These are phyloP conservation scores for Saraca asoca DNA, from an alignment of 331 rosid species.

Conservation along the genomic window DNA sequence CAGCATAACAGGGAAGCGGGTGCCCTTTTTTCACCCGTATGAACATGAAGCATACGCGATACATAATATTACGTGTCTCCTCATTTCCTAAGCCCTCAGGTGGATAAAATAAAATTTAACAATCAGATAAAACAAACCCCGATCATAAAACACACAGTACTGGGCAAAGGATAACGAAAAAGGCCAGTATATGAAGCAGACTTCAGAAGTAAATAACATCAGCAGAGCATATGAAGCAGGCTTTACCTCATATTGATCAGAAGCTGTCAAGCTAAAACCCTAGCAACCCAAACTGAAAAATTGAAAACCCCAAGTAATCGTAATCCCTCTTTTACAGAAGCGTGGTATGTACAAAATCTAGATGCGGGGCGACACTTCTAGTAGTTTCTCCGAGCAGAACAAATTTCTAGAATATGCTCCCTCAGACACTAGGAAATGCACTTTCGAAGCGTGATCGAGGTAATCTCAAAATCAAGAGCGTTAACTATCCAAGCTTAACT, in stretches of 20 bases:
- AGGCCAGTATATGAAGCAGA: neutral
- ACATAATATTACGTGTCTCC: too few species aligned
- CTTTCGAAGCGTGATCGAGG: neutral
- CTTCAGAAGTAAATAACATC: neutral
- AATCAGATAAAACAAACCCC: neutral
- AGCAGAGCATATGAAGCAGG: neutral
- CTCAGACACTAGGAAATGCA: neutral
- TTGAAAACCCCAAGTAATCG: neutral
- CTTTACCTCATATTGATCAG: constrained; percentile 20
- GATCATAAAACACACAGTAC: neutral
- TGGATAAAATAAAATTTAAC: neutral
- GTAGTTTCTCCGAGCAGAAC: neutral
- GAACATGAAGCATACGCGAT: neutral
- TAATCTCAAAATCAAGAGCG: neutral
- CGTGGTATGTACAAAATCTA: neutral
- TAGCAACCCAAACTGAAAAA: neutral
- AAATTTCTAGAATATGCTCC: neutral
- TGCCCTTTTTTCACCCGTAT: neutral
- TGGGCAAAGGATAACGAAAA: neutral
- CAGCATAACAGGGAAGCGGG: neutral
- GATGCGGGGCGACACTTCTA: constrained; percentile 3
- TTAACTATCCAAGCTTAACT: neutral
- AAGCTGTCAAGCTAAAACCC: constrained; percentile 22
- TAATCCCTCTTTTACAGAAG: neutral
- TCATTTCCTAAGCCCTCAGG: neutral